Evolutionary conservation across 108 stramenopile genomes (phyloP), one percentile per base, ranked within the genome.

Genomic region (Nitzschia sp.): DNA sequence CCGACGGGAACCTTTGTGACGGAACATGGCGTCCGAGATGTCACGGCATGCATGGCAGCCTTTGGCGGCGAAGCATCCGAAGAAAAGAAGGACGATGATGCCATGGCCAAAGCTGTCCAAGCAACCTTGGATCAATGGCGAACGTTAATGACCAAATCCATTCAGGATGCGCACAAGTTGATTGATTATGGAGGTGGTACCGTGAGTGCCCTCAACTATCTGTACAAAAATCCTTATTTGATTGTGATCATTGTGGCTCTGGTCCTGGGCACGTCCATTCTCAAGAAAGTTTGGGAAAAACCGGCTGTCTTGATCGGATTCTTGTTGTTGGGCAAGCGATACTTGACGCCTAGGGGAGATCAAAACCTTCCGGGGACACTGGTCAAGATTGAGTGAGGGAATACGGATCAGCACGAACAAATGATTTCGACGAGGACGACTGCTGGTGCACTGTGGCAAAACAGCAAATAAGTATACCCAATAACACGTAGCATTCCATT

Each of bases 161-260:
- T 51, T 51, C 49, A 51, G 21, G 49, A 51, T 4, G 49, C 49
- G 11, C n/a, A 51, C 49, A 51, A 17, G 21, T 23, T 8, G 19
- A 51, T 51, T 51, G 49, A 51, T 19, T 51, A 51, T 51, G 49
- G 49, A 19, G 49, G 49, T 19, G 49, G 49, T 5, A 51, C 21
- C 13, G n/a, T 51, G 49, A 51, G 49, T 51, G 17, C n/a, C 21
- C 21, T 51, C 4, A 19, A 19, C 4, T 51, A 19, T 51, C 49
- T 51, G 18, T 51, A 51, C n/a, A 9, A 23, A 5, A 51, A 51
- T 51, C 49, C 49, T 51, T 51, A 51, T 19, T 9, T 23, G 8
- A n/a, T 51, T 8, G 49, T 51, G 49, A 19, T 19, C 21, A 8
- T 51, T 19, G 21, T 51, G 11, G 49, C 49, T 19, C 11, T 51